Conservation (phyloP, 305 asterid genomes). For the Striga hermonthica region DNA sequence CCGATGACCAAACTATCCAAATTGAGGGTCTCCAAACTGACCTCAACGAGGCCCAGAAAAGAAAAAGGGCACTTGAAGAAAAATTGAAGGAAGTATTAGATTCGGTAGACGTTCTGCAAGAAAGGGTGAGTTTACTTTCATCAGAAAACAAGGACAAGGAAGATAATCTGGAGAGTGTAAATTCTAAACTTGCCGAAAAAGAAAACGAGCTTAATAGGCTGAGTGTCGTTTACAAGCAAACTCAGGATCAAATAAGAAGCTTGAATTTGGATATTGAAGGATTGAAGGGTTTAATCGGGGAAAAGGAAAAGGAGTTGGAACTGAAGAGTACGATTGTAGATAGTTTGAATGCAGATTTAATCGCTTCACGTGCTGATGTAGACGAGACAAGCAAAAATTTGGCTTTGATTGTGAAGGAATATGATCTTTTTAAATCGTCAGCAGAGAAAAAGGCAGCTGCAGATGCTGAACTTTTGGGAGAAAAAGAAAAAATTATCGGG, state of each 20-base stretch:
- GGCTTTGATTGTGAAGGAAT: slow-evolving; percentile 42
- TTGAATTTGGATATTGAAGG: slow-evolving; percentile 47
- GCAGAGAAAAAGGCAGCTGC: slow-evolving; percentile 57
- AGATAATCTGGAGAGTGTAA: slow-evolving; percentile 36
- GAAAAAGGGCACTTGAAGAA: slow-evolving; percentile 51
- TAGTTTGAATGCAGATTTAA: slow-evolving; percentile 47
- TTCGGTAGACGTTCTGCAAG: slow-evolving; percentile 46
- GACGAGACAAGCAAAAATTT: slow-evolving; percentile 43
- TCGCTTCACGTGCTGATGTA: slow-evolving; percentile 43
- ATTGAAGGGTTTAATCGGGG: slow-evolving; percentile 42
- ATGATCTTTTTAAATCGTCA: slow-evolving; percentile 43
- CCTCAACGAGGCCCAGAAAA: slow-evolving; percentile 43
- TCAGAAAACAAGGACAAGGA: slow-evolving; percentile 64
- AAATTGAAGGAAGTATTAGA: slow-evolving; percentile 53
- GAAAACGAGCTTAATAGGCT: slow-evolving; percentile 42
- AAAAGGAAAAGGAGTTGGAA: slow-evolving; percentile 57
- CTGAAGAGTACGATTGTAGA: slow-evolving; percentile 39
- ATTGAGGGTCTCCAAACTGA: slow-evolving; percentile 49
- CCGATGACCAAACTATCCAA: slow-evolving; percentile 40
- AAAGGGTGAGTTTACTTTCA: slow-evolving; percentile 48
- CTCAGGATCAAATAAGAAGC: slow-evolving; percentile 43
- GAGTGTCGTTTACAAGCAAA: slow-evolving; percentile 41
- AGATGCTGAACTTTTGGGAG: slow-evolving; percentile 52
- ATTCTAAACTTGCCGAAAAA: slow-evolving; percentile 46
- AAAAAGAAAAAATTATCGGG: slow-evolving; percentile 40